phyloP scores from a whole-genome alignment of 1,284 basidiomycete species.

The Apiotrichum veenhuisii region DNA sequence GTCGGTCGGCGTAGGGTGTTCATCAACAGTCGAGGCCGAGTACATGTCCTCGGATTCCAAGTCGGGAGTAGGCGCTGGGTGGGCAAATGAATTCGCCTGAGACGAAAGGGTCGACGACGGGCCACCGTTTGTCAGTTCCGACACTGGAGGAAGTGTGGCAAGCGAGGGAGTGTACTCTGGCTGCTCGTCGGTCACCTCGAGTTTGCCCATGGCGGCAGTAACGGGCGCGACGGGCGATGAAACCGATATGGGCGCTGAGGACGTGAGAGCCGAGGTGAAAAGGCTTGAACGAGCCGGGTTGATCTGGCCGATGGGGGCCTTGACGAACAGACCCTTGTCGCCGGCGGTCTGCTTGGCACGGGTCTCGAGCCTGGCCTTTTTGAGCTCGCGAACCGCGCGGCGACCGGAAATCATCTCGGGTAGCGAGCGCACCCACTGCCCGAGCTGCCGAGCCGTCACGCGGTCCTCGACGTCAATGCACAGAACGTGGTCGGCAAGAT shows the following conservation, averaged over 20 bases:
- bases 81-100: neutral
- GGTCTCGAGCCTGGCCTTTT: slow-evolving; percentile 33
- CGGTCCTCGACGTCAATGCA: slow-evolving; percentile 62
- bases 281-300: slow-evolving; percentile 13
- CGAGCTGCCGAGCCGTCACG: slow-evolving; percentile 77
- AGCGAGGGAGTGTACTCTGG: neutral
- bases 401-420: slow-evolving; percentile 62
- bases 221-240: neutral
- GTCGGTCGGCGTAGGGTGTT: slow-evolving; percentile 39
- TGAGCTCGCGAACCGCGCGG: slow-evolving; percentile 40
- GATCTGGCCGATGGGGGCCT: slow-evolving; percentile 33
- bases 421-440: slow-evolving; percentile 76
- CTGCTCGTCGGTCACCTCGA: neutral
- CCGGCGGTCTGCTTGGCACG: slow-evolving; percentile 20
- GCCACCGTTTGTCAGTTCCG: slow-evolving; percentile 8
- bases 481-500: slow-evolving; percentile 80
- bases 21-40: slow-evolving; percentile 36
- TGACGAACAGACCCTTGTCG: slow-evolving; percentile 40
- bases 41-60: slow-evolving; percentile 17
- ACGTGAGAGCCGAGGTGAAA: slow-evolving; percentile 29
- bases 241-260: neutral
- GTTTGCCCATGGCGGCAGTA: neutral
- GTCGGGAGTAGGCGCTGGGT: slow-evolving; percentile 15
- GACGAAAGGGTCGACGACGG: neutral
- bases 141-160: slow-evolving; percentile 10